phyloP scores from a whole-genome alignment of 441 rosid species.

The Erodium moschatum region DNA sequence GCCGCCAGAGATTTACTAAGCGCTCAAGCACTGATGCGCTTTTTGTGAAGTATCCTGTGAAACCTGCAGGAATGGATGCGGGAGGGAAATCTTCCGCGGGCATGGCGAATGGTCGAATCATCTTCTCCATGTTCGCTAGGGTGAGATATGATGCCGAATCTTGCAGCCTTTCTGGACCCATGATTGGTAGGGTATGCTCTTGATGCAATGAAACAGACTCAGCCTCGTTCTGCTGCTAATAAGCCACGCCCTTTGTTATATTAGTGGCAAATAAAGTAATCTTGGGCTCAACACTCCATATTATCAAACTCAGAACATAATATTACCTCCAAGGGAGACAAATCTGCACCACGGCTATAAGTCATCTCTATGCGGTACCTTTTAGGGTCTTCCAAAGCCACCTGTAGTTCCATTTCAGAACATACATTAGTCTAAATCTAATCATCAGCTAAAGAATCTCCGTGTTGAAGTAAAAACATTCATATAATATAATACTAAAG shows the following conservation, averaged over 20 bases:
- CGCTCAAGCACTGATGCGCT: conserved; percentile 96
- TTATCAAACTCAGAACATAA: too few species aligned
- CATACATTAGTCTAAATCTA: too few species aligned
- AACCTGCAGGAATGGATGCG: conserved; percentile 80
- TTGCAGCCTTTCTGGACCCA: conserved; percentile 99
- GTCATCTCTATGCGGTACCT: conserved; percentile 91
- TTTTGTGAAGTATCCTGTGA: conserved; percentile 88
- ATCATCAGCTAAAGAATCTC: too few species aligned
- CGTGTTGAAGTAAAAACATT: too few species aligned
- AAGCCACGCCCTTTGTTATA: background rate
- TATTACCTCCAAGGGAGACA: conserved; percentile 80
- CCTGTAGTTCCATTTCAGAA: conserved; percentile 38
- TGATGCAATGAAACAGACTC: conserved; percentile 77
- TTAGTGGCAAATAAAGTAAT: background rate
- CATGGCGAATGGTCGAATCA: conserved; percentile 92
- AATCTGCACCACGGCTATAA: conserved; percentile 97
- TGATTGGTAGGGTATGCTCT: conserved; percentile 98
- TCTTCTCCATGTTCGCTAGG: conserved; percentile 78
- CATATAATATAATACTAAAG: too few species aligned
- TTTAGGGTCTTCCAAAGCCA: conserved; percentile 72
- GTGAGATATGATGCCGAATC: conserved; percentile 83
- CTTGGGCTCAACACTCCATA: background rate
- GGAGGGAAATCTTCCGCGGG: conserved; percentile 99
- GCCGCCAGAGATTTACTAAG: conserved; percentile 80
- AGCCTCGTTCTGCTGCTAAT: conserved; percentile 45